Conservation (phyloP, 768 basidiomycete species). For the Paxillus rubicundulus region DNA sequence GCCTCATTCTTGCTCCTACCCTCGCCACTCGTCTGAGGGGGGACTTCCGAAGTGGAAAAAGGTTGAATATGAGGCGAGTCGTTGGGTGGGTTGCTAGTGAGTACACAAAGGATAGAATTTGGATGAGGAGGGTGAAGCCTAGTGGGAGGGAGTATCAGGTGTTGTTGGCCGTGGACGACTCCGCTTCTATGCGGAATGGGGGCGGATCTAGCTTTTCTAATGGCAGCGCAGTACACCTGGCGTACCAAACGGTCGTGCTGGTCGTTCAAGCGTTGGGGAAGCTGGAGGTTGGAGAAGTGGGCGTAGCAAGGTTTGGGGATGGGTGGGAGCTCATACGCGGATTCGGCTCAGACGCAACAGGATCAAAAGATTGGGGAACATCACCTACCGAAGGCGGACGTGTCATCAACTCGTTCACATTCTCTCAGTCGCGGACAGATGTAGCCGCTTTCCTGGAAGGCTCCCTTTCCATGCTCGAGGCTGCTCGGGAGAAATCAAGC, state of each 20-base stretch:
- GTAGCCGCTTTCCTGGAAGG: slow-evolving; percentile 79
- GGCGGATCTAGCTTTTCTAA: neutral
- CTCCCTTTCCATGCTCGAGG: slow-evolving; percentile 70
- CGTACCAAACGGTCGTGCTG: slow-evolving; percentile 89
- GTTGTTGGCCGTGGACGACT: slow-evolving; percentile 92
- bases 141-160: slow-evolving; percentile 96
- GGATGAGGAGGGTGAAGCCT: slow-evolving; percentile 92
- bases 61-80: slow-evolving; percentile 98
- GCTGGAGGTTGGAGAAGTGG: slow-evolving; percentile 94
- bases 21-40: slow-evolving; percentile 91
- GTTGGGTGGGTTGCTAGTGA: slow-evolving; percentile 98
- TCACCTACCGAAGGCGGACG: slow-evolving; percentile 28
- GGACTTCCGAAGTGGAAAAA: slow-evolving; percentile 96
- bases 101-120: slow-evolving; percentile 99
- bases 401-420: slow-evolving; percentile 81
- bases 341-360: slow-evolving; percentile 83
- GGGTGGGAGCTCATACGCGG: slow-evolving; percentile 84
- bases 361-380: slow-evolving; percentile 47
- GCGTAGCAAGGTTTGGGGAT: slow-evolving; percentile 88
- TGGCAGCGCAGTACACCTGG: slow-evolving; percentile 64
- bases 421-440: slow-evolving; percentile 87
- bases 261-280: slow-evolving; percentile 88
- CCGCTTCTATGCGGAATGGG: slow-evolving; percentile 74
- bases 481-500: slow-evolving; percentile 66
- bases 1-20: slow-evolving; percentile 94